phyloP scores from a whole-genome alignment of 108 stramenopile species.

The Pseudonitzschia delicatissima region DNA sequence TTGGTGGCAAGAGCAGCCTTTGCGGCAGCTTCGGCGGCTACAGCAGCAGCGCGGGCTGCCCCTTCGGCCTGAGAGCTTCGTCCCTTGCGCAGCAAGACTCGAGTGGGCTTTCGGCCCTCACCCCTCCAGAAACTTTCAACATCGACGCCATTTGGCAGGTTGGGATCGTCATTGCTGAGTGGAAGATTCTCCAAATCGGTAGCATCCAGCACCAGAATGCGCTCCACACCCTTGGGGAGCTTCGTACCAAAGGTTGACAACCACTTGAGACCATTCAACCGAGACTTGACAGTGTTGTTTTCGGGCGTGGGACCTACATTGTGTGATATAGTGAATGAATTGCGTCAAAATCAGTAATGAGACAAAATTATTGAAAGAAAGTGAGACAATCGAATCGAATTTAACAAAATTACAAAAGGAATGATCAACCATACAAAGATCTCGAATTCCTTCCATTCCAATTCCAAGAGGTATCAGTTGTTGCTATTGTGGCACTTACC shows the following conservation, averaged over 20 bases:
- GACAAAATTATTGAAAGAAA: constrained; percentile 1
- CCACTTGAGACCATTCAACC: constrained; percentile 81
- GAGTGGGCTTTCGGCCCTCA: constrained; percentile 63
- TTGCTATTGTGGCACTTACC: background rate
- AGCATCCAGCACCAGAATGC: constrained; percentile 85
- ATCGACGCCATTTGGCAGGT: constrained; percentile 63
- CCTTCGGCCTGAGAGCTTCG: constrained; percentile 72
- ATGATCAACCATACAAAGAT: too few species aligned
- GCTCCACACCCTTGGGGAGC: constrained; percentile 74
- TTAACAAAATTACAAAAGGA: too few species aligned
- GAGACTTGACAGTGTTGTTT: constrained; percentile 43
- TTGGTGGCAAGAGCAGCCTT: constrained; percentile 53
- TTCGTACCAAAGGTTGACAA: constrained; percentile 64
- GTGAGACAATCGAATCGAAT: too few species aligned
- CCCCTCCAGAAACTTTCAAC: constrained; percentile 75
- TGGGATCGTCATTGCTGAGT: constrained; percentile 59
- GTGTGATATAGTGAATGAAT: background rate
- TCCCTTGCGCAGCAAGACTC: constrained; percentile 72
- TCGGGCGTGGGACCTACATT: constrained; percentile 54
- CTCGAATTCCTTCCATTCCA: too few species aligned
- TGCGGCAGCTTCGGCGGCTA: constrained; percentile 41
- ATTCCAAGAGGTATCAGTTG: too few species aligned
- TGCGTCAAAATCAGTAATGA: background rate
- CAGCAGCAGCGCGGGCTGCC: constrained; percentile 69
- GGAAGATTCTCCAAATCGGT: constrained; percentile 80